phyloP scores from a whole-genome alignment of 768 basidiomycete species.

The Tulasnella sp. region DNA sequence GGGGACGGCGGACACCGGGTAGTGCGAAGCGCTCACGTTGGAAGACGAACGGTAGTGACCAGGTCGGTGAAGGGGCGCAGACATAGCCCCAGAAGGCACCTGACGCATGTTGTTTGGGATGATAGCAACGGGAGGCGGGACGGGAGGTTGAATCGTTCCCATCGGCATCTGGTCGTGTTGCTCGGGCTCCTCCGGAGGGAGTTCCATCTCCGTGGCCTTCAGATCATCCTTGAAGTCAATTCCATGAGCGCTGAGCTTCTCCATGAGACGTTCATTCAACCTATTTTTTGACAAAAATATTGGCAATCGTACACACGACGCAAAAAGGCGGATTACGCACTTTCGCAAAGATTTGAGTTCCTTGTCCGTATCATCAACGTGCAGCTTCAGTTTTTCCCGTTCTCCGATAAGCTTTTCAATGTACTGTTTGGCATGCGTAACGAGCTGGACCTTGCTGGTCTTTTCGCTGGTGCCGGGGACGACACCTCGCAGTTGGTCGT shows the following conservation, averaged over 20 bases:
- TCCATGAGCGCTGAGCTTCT: not conserved
- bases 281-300: not conserved
- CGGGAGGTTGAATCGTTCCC: not conserved
- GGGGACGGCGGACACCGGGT: not conserved
- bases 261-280: slow-evolving; percentile 6
- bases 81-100: not conserved
- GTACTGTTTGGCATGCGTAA: slow-evolving; percentile 3
- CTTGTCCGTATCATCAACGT: not conserved
- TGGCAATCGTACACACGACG: not conserved
- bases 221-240: slow-evolving; percentile 14
- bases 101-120: not conserved
- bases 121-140: not conserved
- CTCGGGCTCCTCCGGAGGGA: not conserved
- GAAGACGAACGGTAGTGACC: slow-evolving; percentile 6
- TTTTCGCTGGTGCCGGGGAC: slow-evolving; percentile 16
- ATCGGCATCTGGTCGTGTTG: not conserved
- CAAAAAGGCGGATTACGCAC: not conserved
- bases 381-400: not conserved
- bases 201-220: not conserved
- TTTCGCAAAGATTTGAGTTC: not conserved
- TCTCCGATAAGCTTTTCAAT: slow-evolving; percentile 14
- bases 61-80: not conserved
- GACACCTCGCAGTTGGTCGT: slow-evolving; percentile 12
- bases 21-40: not conserved
- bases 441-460: slow-evolving; percentile 17